Base-by-base conservation (phyloP, 208 protist genomes). In the Acanthamoeba healyi region DNA sequence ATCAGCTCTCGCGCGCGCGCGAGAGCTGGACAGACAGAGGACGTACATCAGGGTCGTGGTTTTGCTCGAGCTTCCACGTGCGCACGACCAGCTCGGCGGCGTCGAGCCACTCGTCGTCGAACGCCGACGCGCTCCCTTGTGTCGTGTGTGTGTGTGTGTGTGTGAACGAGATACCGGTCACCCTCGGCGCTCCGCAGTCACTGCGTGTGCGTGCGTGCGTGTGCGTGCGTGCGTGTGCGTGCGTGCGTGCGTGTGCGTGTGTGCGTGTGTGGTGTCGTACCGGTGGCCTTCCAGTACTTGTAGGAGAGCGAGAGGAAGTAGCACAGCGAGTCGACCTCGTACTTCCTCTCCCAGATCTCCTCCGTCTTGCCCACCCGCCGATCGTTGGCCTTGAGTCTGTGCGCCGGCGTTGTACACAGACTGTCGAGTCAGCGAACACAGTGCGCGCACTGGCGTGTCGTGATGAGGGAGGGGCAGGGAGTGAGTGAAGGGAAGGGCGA, bases 231-330 rank as follows among this genome's bases (percentile, higher is more conserved):
- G 17, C 56, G 24, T 32, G 22, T 29, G 56, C 0, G 24, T 32
- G 49, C 29, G 56, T 61, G 19, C n/a, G 54, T 12, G 12, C 15
- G 54, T 26, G 22, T 26, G 54, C 12, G 54, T 61, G 54, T 26
- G 15, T 14, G 26, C 12, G 6, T 38, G 34, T 3, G 63, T 36
- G 63, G 63, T 17, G 63, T 6, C 26, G 19, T 6, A 74, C 86
- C 87, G 9, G 87, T 92, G 63, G 87, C 87, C 15, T 92, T 67
- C 87, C 87, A 92, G 87, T 92, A 92, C 63, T 92, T 67, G 46
- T 74, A 92, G 87, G 40, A 61, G n/a, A 92, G 63, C 10, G 40
- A 61, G 51, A 92, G 61, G 44, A 92, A 92, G 63, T 92, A 92
- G 61, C 87, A 92, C 9, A 92, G 63, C 24, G 40, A 61, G 42